These are phyloP conservation scores for Gracilaria vermiculophylla DNA, from an alignment of 23 red algal genomes.

Conservation along the genomic window DNA sequence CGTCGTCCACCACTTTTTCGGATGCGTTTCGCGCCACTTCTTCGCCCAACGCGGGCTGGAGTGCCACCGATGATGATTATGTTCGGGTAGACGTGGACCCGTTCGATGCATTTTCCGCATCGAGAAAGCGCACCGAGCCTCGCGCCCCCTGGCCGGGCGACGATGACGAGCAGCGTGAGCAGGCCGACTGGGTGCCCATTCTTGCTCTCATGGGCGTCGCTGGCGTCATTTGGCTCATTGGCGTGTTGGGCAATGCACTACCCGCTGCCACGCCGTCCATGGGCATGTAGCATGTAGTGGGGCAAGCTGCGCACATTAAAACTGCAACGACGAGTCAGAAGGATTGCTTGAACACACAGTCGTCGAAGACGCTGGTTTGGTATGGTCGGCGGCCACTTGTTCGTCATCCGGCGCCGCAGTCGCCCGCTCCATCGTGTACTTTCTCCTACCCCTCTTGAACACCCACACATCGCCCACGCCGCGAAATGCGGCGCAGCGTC, in stretches of 20 bases:
- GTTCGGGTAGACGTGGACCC: slow-evolving; percentile 62
- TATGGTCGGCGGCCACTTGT: background rate
- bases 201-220: slow-evolving; percentile 32
- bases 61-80: slow-evolving; percentile 29
- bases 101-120: slow-evolving; percentile 64
- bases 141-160: background rate
- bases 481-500: background rate
- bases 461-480: slow-evolving; percentile 65
- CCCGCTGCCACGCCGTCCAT: slow-evolving; percentile 50
- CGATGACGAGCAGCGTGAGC: slow-evolving; percentile 10
- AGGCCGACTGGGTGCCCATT: slow-evolving; percentile 56
- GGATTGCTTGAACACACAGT: background rate
- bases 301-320: background rate
- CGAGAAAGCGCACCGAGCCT: background rate
- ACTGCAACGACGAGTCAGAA: background rate
- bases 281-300: slow-evolving; percentile 37
- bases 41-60: background rate
- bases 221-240: slow-evolving; percentile 48
- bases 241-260: slow-evolving; percentile 40
- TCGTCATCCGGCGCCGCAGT: slow-evolving; percentile 55
- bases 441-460: slow-evolving; percentile 44
- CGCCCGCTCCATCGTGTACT: slow-evolving; percentile 52
- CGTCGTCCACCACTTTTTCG: background rate
- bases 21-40: background rate
- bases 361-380: background rate